Conservation (phyloP, 2,329 filamentous ascomycete genomes). For the Claviceps digitariae region DNA sequence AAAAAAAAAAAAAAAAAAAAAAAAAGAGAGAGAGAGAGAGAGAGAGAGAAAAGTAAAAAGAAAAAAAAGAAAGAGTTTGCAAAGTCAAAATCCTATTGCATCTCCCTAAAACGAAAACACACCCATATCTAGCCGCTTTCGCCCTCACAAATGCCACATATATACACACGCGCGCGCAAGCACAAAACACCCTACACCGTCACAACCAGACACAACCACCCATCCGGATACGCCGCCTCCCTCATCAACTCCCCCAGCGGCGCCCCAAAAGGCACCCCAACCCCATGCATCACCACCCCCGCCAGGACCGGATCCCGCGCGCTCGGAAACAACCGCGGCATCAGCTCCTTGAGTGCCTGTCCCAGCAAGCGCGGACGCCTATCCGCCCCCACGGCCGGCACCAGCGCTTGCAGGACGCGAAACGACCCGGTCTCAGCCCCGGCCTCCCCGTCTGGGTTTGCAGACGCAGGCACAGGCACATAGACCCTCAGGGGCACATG, state of each 20-base stretch:
- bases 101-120: too few relatives aligned
- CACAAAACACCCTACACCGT: constrained; percentile 45
- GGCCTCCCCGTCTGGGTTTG: constrained; percentile 1
- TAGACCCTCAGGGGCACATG: constrained; percentile 85
- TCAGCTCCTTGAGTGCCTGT: constrained; percentile 56
- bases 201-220: constrained; percentile 76
- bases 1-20: too few relatives aligned
- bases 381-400: constrained; percentile 34
- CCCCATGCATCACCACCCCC: constrained; percentile 74
- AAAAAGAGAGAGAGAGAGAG: too few relatives aligned
- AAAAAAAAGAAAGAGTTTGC: too few relatives aligned
- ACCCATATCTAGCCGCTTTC: too few relatives aligned
- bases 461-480: constrained; percentile 37
- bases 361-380: constrained; percentile 47
- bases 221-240: constrained; percentile 78
- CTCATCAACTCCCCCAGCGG: constrained; percentile 72
- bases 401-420: constrained; percentile 62
- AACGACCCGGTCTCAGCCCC: constrained; percentile 39
- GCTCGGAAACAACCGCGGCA: constrained; percentile 79
- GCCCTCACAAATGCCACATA: background rate
- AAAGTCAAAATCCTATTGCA: too few relatives aligned
- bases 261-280: constrained; percentile 64
- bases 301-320: constrained; percentile 73
- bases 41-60: background rate
- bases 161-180: too few relatives aligned